phyloP scores from a whole-genome alignment of 2,329 filamentous ascomycete genomes.

The Colletotrichum costaricense region DNA sequence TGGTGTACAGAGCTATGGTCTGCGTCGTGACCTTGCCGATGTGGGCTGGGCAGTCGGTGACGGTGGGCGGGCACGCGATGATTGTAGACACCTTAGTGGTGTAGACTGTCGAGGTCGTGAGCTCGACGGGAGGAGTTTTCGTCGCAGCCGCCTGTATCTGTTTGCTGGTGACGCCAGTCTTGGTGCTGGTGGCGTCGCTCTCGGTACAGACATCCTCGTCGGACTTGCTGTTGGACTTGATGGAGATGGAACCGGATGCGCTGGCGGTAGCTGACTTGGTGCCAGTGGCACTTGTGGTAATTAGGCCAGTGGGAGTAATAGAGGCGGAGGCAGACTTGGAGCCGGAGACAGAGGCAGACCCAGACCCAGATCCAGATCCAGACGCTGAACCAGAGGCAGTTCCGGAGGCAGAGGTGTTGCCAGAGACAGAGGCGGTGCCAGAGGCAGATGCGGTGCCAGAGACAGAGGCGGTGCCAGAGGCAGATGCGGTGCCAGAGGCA shows the following conservation, averaged over 20 bases:
- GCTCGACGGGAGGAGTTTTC: constrained; percentile 1
- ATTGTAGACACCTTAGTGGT: constrained; percentile 61
- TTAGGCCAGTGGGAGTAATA: constrained; percentile 1
- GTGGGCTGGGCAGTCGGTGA: constrained; percentile 50
- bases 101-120: constrained; percentile 52
- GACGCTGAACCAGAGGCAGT: neutral
- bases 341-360: neutral
- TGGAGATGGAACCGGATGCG: neutral
- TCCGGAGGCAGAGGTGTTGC: neutral
- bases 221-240: neutral
- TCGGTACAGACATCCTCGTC: constrained; percentile 28
- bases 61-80: constrained; percentile 62
- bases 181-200: constrained; percentile 24
- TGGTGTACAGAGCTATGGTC: constrained; percentile 49
- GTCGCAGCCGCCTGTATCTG: constrained; percentile 18
- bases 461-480: neutral
- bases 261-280: neutral
- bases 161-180: neutral
- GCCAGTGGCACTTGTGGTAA: constrained; percentile 1
- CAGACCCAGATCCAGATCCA: constrained; percentile 30
- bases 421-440: neutral
- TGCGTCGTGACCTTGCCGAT: constrained; percentile 50
- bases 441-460: neutral
- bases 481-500: too few relatives aligned
- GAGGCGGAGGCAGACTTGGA: neutral